phyloP scores from a whole-genome alignment of 148 eudicot genomes.

The Rhododendron ferrugineum region DNA sequence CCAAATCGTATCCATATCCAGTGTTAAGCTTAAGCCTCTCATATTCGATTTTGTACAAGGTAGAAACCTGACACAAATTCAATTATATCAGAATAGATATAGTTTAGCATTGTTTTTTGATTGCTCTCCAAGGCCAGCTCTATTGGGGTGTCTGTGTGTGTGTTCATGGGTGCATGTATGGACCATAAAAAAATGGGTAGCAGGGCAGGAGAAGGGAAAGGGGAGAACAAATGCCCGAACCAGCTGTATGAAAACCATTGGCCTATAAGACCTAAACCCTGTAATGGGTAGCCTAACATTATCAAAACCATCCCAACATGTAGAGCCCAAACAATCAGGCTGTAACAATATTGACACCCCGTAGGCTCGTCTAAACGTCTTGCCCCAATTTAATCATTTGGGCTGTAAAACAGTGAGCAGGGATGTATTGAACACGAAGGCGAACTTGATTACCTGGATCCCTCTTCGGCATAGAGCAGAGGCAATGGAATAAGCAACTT shows the following conservation, averaged over 20 bases:
- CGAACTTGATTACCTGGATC: conserved; percentile 31
- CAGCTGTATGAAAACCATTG: not conserved
- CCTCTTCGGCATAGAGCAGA: conserved; percentile 48
- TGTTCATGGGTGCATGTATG: not conserved
- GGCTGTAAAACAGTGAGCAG: too few relatives aligned
- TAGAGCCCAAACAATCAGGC: not conserved
- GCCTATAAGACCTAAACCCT: not conserved
- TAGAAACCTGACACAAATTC: conserved; percentile 24
- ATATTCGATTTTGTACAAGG: conserved; percentile 19
- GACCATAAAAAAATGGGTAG: not conserved
- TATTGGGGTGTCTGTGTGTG: not conserved
- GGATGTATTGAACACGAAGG: too few relatives aligned
- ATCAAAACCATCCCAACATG: too few relatives aligned
- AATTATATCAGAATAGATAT: not conserved
- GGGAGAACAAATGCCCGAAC: not conserved
- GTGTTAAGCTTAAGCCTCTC: conserved; percentile 22
- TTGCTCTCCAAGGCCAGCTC: too few relatives aligned
- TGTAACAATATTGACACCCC: not conserved
- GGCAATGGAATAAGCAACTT: conserved; percentile 48
- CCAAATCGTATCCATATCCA: not conserved
- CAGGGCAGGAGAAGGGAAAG: not conserved
- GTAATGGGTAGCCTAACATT: not conserved
- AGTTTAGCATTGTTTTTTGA: too few relatives aligned
- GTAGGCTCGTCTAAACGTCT: not conserved
- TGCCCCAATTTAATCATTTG: not conserved